Evolutionary conservation across 2,329 filamentous ascomycete species (phyloP).

Genomic region (Hymenoscyphus infarciens): DNA sequence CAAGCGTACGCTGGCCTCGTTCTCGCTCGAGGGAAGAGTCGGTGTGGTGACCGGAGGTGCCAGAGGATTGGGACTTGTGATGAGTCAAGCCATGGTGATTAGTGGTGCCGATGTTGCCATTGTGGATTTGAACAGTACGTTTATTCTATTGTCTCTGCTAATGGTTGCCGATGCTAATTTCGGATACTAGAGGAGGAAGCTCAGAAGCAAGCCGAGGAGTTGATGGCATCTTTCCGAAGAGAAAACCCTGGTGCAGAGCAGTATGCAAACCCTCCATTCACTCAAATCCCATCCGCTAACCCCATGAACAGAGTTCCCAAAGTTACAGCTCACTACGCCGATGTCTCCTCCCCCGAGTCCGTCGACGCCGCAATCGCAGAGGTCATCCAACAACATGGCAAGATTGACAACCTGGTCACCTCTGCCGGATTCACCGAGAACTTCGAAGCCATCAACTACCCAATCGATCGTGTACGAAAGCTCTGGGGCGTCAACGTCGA

Average conservation of each 20-base stretch:
- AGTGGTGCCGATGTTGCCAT: constrained; percentile 87
- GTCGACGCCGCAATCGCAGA: constrained; percentile 72
- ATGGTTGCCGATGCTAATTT: constrained; percentile 18
- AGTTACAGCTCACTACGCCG: constrained; percentile 85
- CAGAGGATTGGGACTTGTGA: constrained; percentile 82
- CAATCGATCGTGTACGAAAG: constrained; percentile 85
- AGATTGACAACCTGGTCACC: constrained; percentile 88
- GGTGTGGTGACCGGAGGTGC: constrained; percentile 88
- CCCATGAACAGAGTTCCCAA: constrained; percentile 58
- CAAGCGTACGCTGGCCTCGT: constrained; percentile 79
- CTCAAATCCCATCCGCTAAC: neutral
- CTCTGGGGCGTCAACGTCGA: constrained; percentile 93
- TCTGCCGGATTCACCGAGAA: constrained; percentile 98
- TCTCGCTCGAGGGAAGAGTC: constrained; percentile 80
- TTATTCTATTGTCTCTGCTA: neutral
- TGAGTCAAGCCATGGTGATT: constrained; percentile 86
- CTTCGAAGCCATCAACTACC: constrained; percentile 87
- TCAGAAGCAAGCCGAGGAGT: constrained; percentile 66
- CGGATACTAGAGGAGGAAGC: constrained; percentile 70
- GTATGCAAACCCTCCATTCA: constrained; percentile 41
- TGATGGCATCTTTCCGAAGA: constrained; percentile 71
- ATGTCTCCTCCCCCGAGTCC: constrained; percentile 77
- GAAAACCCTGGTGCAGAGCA: constrained; percentile 74
- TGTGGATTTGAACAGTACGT: constrained; percentile 86
- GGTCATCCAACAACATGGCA: constrained; percentile 67